Base-by-base conservation (phyloP, 805 yeast species). In the Hemisphaericaspora nanyangensis region DNA sequence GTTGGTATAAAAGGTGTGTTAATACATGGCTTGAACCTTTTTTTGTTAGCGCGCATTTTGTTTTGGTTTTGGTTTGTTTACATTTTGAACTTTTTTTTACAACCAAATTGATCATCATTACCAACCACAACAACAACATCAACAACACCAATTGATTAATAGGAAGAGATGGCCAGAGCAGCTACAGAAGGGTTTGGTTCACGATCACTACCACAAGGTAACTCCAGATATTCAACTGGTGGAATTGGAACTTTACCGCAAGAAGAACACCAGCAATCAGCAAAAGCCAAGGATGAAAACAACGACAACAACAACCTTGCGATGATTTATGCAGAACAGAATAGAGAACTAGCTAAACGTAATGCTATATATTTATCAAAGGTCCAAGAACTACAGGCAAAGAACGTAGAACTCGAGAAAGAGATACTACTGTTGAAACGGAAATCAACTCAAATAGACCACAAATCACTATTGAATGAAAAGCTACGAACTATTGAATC, bases 261-360 rank as follows among this genome's bases (percentile, higher is more conserved):
- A 29, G n/a, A n/a, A 5, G 19, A 15, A 15, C 10, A 8, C 12
- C 22, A 12, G 25, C 24, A 7, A 5, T 19, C 16, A 17, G 17
- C 33, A 19, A 12, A 17, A 29, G 4, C 31, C 19, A 29, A n/a
- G n/a, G 17, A 7, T 15, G 19, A 29, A 17, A 15, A 16, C 31
- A 29, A 22, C 26, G 3, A 13, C 35, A 17, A 22, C 34, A 32
- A 32, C 18, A 18, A 30, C 10, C 33, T 11, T 13, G 17, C n/a
- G 34, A n/a, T 11, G n/a, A 12, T 32, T 24, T 7, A 6, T 15
- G 13, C 35, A 35, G 54, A 52, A n/a, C 82, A 77, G 49, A 83
- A 83, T 56, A 68, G 66, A 38, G 70, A 74, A n/a, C 57, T 84
- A 19, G 86, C 86, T 1, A 76, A 70, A 44, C 74, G 72, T 35